A percentile compares a stretch with the other conserved stretches of the same genome.
Conservation (phyloP, 805 yeast genomes). For the Kluyveromyces aestuarii region DNA sequence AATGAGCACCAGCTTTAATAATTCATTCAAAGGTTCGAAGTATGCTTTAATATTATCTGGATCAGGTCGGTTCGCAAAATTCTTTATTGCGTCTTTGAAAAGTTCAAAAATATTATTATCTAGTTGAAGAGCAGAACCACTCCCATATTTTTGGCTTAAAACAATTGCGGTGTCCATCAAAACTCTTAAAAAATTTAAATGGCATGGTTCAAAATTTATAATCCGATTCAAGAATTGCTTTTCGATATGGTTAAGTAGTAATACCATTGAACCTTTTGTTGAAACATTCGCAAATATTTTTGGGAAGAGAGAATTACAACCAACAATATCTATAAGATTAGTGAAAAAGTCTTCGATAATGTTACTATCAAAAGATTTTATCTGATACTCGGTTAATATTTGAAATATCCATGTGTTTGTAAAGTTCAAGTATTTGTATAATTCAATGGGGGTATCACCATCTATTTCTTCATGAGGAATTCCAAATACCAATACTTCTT, state of each 20-base stretch:
- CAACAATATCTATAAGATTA: constrained; percentile 13
- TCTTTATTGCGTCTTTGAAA: constrained; percentile 8
- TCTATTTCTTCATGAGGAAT: constrained; percentile 5
- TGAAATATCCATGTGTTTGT: constrained; percentile 27
- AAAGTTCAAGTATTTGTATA: constrained; percentile 19
- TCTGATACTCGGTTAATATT: constrained; percentile 10
- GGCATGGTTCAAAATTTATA: constrained; percentile 4
- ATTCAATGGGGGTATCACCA: constrained; percentile 5
- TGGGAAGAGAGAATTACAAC: constrained; percentile 20
- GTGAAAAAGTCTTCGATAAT: constrained; percentile 12
- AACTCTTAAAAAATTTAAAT: constrained; percentile 10
- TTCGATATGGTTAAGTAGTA: constrained; percentile 16
- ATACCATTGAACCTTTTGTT: constrained; percentile 6
- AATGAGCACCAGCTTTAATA: constrained; percentile 22
- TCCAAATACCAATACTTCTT: constrained; percentile 11
- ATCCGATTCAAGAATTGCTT: constrained; percentile 14
- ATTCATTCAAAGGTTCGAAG: not conserved
- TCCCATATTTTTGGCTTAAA: constrained; percentile 4
- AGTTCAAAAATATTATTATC: constrained; percentile 9
- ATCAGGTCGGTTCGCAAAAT: constrained; percentile 7
- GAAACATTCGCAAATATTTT: constrained; percentile 19
- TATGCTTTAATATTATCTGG: constrained; percentile 5
- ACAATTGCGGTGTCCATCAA: constrained; percentile 16
- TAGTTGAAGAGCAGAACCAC: constrained; percentile 1
- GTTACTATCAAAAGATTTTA: not conserved